Evolutionary conservation across 169 alveolate genomes (phyloP), one percentile per base, ranked within the genome.

Genomic region (Eimeria maxima): DNA sequence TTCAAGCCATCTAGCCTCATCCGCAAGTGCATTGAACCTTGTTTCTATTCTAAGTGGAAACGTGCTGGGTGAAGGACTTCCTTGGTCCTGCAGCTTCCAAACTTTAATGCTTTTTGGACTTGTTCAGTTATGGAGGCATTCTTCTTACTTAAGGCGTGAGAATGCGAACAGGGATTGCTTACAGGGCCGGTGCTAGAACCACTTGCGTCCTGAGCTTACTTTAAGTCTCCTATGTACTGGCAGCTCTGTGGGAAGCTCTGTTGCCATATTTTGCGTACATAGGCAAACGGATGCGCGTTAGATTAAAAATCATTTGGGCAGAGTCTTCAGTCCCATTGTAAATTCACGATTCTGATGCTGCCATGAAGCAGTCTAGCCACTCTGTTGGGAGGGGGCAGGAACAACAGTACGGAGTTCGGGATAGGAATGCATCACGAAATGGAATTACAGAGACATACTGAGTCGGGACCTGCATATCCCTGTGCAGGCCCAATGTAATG

Each of bases 401-500:
- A 67, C 95, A 84, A 44, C 95, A 84, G 83, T 94, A 94, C 14
- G 96, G 96, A 14, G 81, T 44, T 63, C 57, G 63, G 55, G 96
- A 81, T 55, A 94, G 55, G 53, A 71, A 86, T 13, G 91, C 96
- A 44, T 94, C 96, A 2, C 87, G 93, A 63, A 47, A 94, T 10
- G 90, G 95, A 18, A 67, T 71, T 3, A 86, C 96, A 42, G 95
- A 94, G n/a, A 94, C 95, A 50, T 94, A 94, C 95, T 94, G 96
- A 86, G 91, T 76, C 16, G 96, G 96, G 1, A 94, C 90, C 65
- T 94, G 96, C 96, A 94, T 84, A 81, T 94, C 96, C 84, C 92
- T 55, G 84, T 94, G 96, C 60, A 94, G 84, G 20, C 96, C 96
- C n/a, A 94, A 90, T 22, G 81, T 86, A 45, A 94, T 90, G 18